A percentile compares a stretch with the other conserved stretches of the same genome.
phyloP scores from a whole-genome alignment of 2,329 filamentous ascomycete species.

The Bipolaris victoriae region DNA sequence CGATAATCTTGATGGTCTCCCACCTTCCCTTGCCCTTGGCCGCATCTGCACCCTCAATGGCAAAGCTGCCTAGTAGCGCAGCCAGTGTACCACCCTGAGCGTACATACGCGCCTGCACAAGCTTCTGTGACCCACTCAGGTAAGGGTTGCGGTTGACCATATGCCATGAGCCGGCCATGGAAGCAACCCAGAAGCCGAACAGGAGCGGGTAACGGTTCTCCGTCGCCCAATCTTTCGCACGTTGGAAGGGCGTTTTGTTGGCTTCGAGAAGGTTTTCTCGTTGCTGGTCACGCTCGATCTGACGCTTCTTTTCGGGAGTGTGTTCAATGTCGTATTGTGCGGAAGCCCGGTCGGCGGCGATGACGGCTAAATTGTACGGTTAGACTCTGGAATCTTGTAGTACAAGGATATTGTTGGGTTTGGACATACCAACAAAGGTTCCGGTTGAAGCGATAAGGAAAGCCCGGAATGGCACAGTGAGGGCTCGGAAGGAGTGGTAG shows the following conservation, averaged over 20 bases:
- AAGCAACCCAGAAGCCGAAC: conserved; percentile 78
- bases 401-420: not conserved
- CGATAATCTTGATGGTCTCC: conserved; percentile 82
- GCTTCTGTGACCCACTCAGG: conserved; percentile 78
- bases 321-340: conserved; percentile 72
- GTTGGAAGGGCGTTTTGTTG: conserved; percentile 64
- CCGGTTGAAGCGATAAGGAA: conserved; percentile 84
- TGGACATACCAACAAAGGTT: conserved; percentile 72
- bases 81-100: conserved; percentile 87
- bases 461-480: conserved; percentile 87
- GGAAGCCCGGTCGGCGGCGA: conserved; percentile 78
- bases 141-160: conserved; percentile 80
- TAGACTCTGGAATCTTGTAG: conserved; percentile 11
- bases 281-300: conserved; percentile 37
- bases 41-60: conserved; percentile 81
- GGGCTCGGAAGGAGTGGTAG: conserved; percentile 76
- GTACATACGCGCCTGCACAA: conserved; percentile 94
- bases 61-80: conserved; percentile 80
- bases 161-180: conserved; percentile 75
- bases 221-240: conserved; percentile 73
- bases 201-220: conserved; percentile 88
- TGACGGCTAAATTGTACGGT: conserved; percentile 64
- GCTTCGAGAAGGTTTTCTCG: conserved; percentile 53
- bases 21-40: conserved; percentile 76
- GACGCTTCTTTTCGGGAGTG: conserved; percentile 61